Evolutionary conservation across 371 early-diverging fungal species (phyloP).

Genomic region (Rhizopus arrhizus): DNA sequence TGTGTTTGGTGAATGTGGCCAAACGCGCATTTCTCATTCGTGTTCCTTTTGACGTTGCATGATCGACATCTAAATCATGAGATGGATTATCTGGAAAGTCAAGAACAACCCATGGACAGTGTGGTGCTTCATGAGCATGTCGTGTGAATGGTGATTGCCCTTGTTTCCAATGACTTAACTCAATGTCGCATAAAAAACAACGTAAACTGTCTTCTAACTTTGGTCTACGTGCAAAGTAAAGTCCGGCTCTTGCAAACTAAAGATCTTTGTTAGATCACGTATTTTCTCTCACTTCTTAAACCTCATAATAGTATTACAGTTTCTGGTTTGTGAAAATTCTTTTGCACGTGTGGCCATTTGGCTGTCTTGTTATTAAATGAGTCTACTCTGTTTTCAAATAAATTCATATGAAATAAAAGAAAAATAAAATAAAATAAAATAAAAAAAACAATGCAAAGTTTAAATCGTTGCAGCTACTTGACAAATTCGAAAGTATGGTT

Average conservation of each 20-base stretch:
- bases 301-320: slow-evolving; percentile 16
- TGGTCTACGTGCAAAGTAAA: slow-evolving; percentile 27
- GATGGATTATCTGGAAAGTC: slow-evolving; percentile 23
- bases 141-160: slow-evolving; percentile 29
- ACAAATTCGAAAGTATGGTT: neutral
- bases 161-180: slow-evolving; percentile 33
- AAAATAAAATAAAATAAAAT: neutral
- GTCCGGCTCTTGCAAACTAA: slow-evolving; percentile 43
- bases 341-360: slow-evolving; percentile 31
- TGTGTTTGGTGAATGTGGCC: slow-evolving; percentile 30
- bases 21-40: slow-evolving; percentile 27
- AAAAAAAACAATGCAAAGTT: neutral
- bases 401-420: slow-evolving; percentile 23
- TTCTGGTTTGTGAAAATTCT: slow-evolving; percentile 16
- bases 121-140: slow-evolving; percentile 29
- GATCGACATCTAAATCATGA: slow-evolving; percentile 1
- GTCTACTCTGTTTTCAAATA: slow-evolving; percentile 28
- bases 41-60: slow-evolving; percentile 4
- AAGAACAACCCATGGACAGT: slow-evolving; percentile 33
- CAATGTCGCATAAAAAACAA: slow-evolving; percentile 40
- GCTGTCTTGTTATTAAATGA: slow-evolving; percentile 21
- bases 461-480: no score
- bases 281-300: neutral
- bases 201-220: slow-evolving; percentile 22
- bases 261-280: neutral